Percentiles rank a stretch among this genome's conserved stretches.
phyloP scores from a whole-genome alignment of 1,139 yeast species.

The Protomyces macrosporus region DNA sequence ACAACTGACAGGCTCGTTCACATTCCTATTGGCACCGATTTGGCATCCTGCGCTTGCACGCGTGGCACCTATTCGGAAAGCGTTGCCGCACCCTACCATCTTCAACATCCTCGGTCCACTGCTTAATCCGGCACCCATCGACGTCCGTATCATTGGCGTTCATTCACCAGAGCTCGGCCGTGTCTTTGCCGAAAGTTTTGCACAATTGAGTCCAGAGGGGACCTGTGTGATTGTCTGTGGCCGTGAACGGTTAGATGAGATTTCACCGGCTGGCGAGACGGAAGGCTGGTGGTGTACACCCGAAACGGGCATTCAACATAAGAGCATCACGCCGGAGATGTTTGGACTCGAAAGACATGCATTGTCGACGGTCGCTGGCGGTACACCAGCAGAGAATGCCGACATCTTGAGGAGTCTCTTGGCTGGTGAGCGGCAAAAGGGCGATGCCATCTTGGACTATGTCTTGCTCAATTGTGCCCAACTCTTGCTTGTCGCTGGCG shows the following conservation, averaged over 20 bases:
- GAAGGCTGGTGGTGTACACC: slow-evolving; percentile 54
- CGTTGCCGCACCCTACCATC: slow-evolving; percentile 82
- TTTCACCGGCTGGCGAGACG: slow-evolving; percentile 79
- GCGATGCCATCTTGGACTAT: slow-evolving; percentile 73
- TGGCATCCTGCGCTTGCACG: slow-evolving; percentile 91
- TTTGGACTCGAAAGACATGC: slow-evolving; percentile 77
- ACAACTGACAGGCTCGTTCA: slow-evolving; percentile 45
- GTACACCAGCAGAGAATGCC: slow-evolving; percentile 86
- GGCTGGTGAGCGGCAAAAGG: slow-evolving; percentile 44
- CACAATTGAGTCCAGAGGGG: slow-evolving; percentile 51
- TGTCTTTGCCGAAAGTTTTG: slow-evolving; percentile 77
- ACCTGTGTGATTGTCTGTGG: slow-evolving; percentile 87
- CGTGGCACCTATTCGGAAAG: slow-evolving; percentile 70
- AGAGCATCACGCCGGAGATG: slow-evolving; percentile 50
- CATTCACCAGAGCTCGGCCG: slow-evolving; percentile 72
- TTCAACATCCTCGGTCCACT: slow-evolving; percentile 91
- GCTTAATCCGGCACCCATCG: slow-evolving; percentile 80
- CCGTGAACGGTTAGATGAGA: slow-evolving; percentile 81
- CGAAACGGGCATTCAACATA: slow-evolving; percentile 36
- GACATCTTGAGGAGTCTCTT: slow-evolving; percentile 51
- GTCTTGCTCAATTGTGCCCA: slow-evolving; percentile 84
- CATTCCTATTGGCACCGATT: slow-evolving; percentile 86
- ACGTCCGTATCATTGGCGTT: slow-evolving; percentile 82
- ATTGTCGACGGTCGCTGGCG: slow-evolving; percentile 63
- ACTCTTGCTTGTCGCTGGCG: slow-evolving; percentile 70